phyloP scores from a whole-genome alignment of 768 basidiomycete genomes.

The Kwoniella sp. region DNA sequence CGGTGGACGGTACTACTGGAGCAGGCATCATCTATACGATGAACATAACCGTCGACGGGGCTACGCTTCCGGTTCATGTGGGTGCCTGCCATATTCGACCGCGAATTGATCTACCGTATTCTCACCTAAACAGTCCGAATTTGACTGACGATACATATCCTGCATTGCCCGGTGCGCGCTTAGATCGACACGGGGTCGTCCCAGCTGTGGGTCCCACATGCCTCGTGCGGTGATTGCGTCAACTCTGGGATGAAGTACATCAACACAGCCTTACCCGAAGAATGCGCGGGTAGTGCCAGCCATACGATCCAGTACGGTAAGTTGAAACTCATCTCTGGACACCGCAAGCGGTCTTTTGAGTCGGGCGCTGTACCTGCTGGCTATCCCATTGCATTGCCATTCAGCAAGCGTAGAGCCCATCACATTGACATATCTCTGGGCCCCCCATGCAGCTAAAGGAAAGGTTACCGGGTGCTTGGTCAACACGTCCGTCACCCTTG shows the following conservation, averaged over 20 bases:
- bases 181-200: conserved; percentile 4
- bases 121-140: background rate
- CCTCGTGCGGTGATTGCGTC: conserved; percentile 3
- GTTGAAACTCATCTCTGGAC: background rate
- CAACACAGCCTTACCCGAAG: conserved; percentile 7
- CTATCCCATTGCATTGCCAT: too few relatives aligned
- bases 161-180: background rate
- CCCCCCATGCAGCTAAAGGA: conserved; percentile 4
- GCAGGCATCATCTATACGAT: conserved; percentile 18
- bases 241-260: conserved; percentile 6
- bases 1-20: background rate
- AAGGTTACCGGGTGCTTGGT: conserved; percentile 10
- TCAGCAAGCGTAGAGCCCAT: too few relatives aligned
- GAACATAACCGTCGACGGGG: conserved; percentile 11
- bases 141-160: background rate
- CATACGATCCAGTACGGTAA: conserved; percentile 12
- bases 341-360: too few relatives aligned
- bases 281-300: background rate
- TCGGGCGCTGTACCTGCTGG: too few relatives aligned
- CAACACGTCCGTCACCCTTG: conserved; percentile 4
- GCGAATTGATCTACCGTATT: background rate
- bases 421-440: background rate
- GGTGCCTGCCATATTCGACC: background rate
- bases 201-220: conserved; percentile 10
- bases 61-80: conserved; percentile 13